Evolutionary conservation across 192 early-diverging fungal genomes (phyloP).

Genomic region (Rhizophagus sp.): DNA sequence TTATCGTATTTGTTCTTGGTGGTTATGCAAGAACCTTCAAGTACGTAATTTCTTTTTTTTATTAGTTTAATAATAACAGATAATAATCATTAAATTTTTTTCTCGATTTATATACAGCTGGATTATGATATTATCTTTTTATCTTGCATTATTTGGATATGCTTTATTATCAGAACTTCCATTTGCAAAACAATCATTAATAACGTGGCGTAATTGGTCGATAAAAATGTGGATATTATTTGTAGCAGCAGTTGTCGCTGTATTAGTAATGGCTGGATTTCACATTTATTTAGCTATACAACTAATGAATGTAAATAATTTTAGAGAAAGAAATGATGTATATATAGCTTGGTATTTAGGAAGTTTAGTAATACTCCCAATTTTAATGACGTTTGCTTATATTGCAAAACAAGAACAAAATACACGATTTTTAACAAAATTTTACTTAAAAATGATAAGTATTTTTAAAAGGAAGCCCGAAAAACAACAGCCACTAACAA

Average conservation of each 20-base stretch:
- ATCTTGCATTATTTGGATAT: slow-evolving; percentile 45
- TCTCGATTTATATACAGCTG: slow-evolving; percentile 26
- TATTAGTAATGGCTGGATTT: slow-evolving; percentile 61
- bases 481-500: background rate
- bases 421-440: slow-evolving; percentile 32
- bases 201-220: slow-evolving; percentile 63
- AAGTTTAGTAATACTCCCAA: slow-evolving; percentile 42
- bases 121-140: slow-evolving; percentile 45
- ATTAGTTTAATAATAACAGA: too few species aligned
- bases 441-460: background rate
- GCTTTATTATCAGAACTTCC: slow-evolving; percentile 64
- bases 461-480: background rate
- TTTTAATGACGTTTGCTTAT: slow-evolving; percentile 41
- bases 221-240: slow-evolving; percentile 66
- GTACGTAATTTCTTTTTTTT: slow-evolving; percentile 37
- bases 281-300: slow-evolving; percentile 50
- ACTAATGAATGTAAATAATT: slow-evolving; percentile 2
- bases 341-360: slow-evolving; percentile 52
- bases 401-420: slow-evolving; percentile 47
- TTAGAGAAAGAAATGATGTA: background rate
- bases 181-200: slow-evolving; percentile 67
- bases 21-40: slow-evolving; percentile 69
- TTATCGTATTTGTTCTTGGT: slow-evolving; percentile 74
- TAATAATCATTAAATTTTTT: background rate
- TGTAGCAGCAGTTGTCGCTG: slow-evolving; percentile 50